These are phyloP conservation scores for Candida sanyiensis DNA, from an alignment of 805 yeast genomes.

Conservation along the genomic window DNA sequence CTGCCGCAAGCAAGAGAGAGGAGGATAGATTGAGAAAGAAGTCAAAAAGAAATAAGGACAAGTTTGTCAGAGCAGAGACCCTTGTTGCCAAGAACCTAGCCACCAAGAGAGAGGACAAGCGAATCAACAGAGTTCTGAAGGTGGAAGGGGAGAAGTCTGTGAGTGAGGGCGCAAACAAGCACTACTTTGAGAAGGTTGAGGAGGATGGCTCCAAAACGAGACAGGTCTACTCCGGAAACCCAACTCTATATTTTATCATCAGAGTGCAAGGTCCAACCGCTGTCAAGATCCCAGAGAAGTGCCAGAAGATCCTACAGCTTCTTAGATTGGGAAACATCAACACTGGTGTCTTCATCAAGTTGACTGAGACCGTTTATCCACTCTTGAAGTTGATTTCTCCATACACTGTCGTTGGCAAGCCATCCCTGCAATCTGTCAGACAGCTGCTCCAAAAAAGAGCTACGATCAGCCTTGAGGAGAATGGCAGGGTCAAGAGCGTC, in stretches of 20 bases:
- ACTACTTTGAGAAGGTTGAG: conserved; percentile 30
- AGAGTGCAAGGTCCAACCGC: conserved; percentile 63
- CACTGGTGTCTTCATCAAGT: conserved; percentile 68
- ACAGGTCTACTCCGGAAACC: conserved; percentile 35
- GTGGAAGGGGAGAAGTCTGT: conserved; percentile 37
- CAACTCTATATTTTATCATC: conserved; percentile 56
- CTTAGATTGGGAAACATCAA: conserved; percentile 55
- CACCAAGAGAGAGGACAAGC: conserved; percentile 58
- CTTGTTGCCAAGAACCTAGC: conserved; percentile 62
- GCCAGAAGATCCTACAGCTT: conserved; percentile 50
- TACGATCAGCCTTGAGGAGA: conserved; percentile 37
- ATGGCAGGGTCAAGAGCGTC: conserved; percentile 32
- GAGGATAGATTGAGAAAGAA: conserved; percentile 41
- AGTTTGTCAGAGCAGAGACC: conserved; percentile 69
- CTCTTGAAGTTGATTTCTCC: conserved; percentile 66
- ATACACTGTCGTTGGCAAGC: conserved; percentile 66
- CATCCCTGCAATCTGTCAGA: conserved; percentile 69
- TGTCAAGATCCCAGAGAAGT: conserved; percentile 60
- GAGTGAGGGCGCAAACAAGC: conserved; percentile 24
- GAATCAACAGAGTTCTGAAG: conserved; percentile 58
- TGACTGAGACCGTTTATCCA: conserved; percentile 53
- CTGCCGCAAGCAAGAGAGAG: conserved; percentile 47
- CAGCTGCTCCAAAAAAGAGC: conserved; percentile 75
- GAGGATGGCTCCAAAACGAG: conserved; percentile 30
- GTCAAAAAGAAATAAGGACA: conserved; percentile 35